phyloP scores from a whole-genome alignment of 1,284 basidiomycete genomes.

The Earliella scabrosa region DNA sequence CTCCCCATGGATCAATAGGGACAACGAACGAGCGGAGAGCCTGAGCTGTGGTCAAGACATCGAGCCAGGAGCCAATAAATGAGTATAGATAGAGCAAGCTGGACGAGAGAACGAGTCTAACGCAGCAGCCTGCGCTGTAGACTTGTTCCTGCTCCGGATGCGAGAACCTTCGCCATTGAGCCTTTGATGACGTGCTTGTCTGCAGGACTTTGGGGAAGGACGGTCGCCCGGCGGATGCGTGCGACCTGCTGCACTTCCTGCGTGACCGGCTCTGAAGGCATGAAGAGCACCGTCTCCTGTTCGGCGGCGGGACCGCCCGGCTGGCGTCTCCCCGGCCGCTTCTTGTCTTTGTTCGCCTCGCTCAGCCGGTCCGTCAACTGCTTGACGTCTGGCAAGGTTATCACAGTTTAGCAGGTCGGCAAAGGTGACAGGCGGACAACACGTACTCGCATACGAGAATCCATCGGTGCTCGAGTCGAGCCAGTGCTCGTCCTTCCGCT shows the following conservation, averaged over 20 bases:
- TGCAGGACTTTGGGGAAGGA: constrained; percentile 40
- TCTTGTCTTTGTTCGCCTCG: constrained; percentile 17
- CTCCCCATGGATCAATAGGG: no score
- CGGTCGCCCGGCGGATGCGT: constrained; percentile 45
- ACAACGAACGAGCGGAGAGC: no score
- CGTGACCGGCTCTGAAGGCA: constrained; percentile 38
- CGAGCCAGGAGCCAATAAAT: no score
- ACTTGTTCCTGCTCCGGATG: constrained; percentile 24
- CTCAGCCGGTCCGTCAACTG: constrained; percentile 18
- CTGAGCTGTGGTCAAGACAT: no score
- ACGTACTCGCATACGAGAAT: constrained; percentile 56
- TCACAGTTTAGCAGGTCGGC: constrained; percentile 13
- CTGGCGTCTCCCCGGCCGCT: constrained; percentile 11
- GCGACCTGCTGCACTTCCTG: constrained; percentile 42
- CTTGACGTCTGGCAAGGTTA: constrained; percentile 12
- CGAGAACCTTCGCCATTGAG: constrained; percentile 57
- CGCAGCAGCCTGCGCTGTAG: constrained; percentile 20
- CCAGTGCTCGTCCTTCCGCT: constrained; percentile 58
- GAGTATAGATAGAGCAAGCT: neutral
- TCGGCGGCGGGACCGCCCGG: constrained; percentile 5
- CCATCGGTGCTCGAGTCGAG: constrained; percentile 62
- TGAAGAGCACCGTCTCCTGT: constrained; percentile 17
- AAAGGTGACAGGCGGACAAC: neutral
- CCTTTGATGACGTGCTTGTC: constrained; percentile 59
- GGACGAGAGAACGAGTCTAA: neutral